phyloP scores from a whole-genome alignment of 257 asterid genomes.

The Fraxinus quadrangulata region DNA sequence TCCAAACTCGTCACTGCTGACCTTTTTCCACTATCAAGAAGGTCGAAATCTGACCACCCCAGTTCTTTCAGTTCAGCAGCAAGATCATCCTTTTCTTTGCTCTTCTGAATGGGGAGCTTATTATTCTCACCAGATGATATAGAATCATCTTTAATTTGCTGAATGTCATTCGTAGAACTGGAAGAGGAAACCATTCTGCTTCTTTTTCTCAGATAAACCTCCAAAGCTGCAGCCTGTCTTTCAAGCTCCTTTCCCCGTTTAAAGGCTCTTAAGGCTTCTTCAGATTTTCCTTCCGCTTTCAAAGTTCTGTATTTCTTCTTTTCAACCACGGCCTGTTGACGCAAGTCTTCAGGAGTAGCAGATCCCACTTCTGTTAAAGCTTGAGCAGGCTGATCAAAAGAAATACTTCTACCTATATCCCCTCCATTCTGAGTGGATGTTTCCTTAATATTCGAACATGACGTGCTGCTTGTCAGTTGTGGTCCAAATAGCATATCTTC shows the following conservation, averaged over 20 bases:
- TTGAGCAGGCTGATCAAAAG: constrained; percentile 40
- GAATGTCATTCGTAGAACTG: constrained; percentile 44
- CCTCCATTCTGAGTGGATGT: constrained; percentile 38
- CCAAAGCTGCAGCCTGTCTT: constrained; percentile 89
- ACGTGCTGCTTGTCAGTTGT: constrained; percentile 40
- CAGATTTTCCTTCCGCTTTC: constrained; percentile 91
- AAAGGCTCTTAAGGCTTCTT: constrained; percentile 83
- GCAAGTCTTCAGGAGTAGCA: constrained; percentile 80
- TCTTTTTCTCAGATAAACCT: constrained; percentile 66
- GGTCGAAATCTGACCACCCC: constrained; percentile 96
- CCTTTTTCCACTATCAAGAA: constrained; percentile 56
- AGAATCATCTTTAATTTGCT: constrained; percentile 42
- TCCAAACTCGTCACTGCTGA: constrained; percentile 62
- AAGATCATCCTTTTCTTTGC: constrained; percentile 69
- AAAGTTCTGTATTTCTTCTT: constrained; percentile 70
- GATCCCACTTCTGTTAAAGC: constrained; percentile 40
- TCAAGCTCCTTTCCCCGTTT: constrained; percentile 96
- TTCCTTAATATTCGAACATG: constrained; percentile 52
- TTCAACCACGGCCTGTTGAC: constrained; percentile 78
- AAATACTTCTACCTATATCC: constrained; percentile 33
- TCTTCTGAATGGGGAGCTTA: constrained; percentile 44
- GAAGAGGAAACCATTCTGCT: constrained; percentile 68
- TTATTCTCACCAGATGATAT: constrained; percentile 36
- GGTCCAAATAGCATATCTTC: constrained; percentile 40
- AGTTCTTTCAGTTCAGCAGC: constrained; percentile 80